phyloP scores from a whole-genome alignment of 345 rosid species.

The Noccaea caerulescens region DNA sequence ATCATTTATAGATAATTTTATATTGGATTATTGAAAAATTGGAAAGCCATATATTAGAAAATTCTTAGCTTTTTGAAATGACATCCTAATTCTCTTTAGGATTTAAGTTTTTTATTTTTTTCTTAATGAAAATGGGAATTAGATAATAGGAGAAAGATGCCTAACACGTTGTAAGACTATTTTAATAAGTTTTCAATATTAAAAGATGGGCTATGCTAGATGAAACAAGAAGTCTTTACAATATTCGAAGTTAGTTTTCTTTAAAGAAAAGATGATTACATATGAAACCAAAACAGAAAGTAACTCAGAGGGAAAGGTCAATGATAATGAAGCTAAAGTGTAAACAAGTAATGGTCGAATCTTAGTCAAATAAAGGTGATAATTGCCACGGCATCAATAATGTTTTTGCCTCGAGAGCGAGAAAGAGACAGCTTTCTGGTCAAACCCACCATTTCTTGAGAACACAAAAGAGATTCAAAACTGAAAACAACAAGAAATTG shows the following conservation, averaged over 20 bases:
- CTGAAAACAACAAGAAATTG: conserved; percentile 23
- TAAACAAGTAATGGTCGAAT: background rate
- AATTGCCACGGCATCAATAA: conserved; percentile 33
- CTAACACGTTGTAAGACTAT: conserved; percentile 28
- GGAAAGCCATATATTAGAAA: no score
- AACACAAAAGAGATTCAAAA: conserved; percentile 25
- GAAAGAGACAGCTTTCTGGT: conserved; percentile 24
- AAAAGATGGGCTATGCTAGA: conserved; percentile 27
- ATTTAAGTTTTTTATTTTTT: no score
- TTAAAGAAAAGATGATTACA: background rate
- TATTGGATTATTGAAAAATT: no score
- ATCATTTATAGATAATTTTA: no score
- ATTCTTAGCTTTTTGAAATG: no score
- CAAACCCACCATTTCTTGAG: conserved; percentile 24
- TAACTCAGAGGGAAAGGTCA: conserved; percentile 26
- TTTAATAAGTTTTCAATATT: background rate
- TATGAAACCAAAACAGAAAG: conserved; percentile 21
- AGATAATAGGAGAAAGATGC: conserved; percentile 11
- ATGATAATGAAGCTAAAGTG: background rate
- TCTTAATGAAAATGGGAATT: no score
- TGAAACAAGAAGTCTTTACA: conserved; percentile 24
- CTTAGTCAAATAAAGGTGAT: background rate
- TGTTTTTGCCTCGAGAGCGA: conserved; percentile 7
- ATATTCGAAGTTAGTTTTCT: background rate
- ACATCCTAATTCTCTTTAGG: no score